Evolutionary conservation across 371 early-diverging fungal species (phyloP), one percentile per base, ranked within the genome.

Genomic region (Mucor ambiguus): DNA sequence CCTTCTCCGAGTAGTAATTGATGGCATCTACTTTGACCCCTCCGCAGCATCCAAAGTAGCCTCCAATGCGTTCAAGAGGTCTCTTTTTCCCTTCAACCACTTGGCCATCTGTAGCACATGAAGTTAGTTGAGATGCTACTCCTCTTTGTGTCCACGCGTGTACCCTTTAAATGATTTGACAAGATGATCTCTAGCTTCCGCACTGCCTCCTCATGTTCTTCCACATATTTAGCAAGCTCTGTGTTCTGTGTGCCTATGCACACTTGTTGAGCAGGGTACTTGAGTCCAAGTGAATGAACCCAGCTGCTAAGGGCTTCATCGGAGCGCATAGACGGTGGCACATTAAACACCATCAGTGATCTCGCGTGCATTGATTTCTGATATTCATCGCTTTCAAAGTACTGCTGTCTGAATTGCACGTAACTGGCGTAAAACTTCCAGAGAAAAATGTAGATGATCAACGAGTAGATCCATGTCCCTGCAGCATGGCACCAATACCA

Each of bases 11-110:
- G 66, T 89, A 90, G 62, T 89, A 84, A 41, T 88, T 85, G 58
- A 95, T 95, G 6, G 91, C 87, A 58, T 95, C 95, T 20, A 95
- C 90, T 32, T 78, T 75, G 24, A 75, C 62, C 12, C 93, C 93
- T n/a, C 87, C 85, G 52, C 57, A 72, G 43, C 64, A 72, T 1
- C 76, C 72, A 22, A 75, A 76, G 38, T 75, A 68, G 1, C 75
- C 71, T 18, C 85, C 80, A 20, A 79, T 54, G 1, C 71, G 61
- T 14, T 84, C 77, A 11, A 77, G 80, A 0, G 92, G 92, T 37
- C 92, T 37, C 35, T 68, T 68, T 59, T 77, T 80, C 2, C 66
- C 60, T 4, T 82, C 71, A 44, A 79, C 43, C 8, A 82, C 73
- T 33, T 70, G 66, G 2, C 87, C 88, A 62, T 87, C 83, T 64